These are phyloP conservation scores for Podospora pseudoanserina DNA, from an alignment of 495 filamentous ascomycete species.

Conservation along the genomic window DNA sequence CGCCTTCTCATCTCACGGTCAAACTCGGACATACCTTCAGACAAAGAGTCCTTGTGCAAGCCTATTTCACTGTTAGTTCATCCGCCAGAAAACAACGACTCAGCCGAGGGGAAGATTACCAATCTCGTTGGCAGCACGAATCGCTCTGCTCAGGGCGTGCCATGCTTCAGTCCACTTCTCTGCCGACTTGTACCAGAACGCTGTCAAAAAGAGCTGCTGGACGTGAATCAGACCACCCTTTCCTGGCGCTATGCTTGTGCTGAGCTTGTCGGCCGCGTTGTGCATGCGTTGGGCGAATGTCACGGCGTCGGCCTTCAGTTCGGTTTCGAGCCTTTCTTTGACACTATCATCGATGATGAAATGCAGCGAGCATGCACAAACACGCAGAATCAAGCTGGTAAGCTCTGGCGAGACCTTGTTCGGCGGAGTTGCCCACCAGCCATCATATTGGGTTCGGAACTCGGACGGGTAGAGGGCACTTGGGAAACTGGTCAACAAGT, in stretches of 20 bases:
- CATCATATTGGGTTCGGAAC: slow-evolving; percentile 46
- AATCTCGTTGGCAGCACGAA: slow-evolving; percentile 51
- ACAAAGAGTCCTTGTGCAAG: slow-evolving; percentile 42
- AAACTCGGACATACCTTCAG: slow-evolving; percentile 41
- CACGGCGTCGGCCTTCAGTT: slow-evolving; percentile 40
- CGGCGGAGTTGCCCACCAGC: slow-evolving; percentile 44
- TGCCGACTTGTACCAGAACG: slow-evolving; percentile 52
- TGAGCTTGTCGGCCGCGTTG: slow-evolving; percentile 43
- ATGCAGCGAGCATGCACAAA: slow-evolving; percentile 50
- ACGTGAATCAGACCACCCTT: slow-evolving; percentile 48
- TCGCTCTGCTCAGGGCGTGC: slow-evolving; percentile 45
- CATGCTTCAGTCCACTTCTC: slow-evolving; percentile 51
- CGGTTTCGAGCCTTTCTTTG: slow-evolving; percentile 44
- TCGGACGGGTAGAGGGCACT: slow-evolving; percentile 43
- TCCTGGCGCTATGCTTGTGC: slow-evolving; percentile 43
- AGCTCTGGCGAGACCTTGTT: slow-evolving; percentile 40
- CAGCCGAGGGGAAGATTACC: slow-evolving; percentile 28
- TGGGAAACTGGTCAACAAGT: not conserved
- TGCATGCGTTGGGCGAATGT: slow-evolving; percentile 43
- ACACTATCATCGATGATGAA: slow-evolving; percentile 38
- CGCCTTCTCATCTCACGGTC: slow-evolving; percentile 44
- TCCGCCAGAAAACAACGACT: not conserved
- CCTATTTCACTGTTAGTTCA: slow-evolving; percentile 31
- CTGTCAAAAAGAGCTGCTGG: slow-evolving; percentile 51
- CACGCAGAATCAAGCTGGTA: slow-evolving; percentile 50